Percentiles rank a stretch among this genome's conserved stretches.
phyloP scores from a whole-genome alignment of 2,329 filamentous ascomycete genomes.

The Aureobasidium sp. region DNA sequence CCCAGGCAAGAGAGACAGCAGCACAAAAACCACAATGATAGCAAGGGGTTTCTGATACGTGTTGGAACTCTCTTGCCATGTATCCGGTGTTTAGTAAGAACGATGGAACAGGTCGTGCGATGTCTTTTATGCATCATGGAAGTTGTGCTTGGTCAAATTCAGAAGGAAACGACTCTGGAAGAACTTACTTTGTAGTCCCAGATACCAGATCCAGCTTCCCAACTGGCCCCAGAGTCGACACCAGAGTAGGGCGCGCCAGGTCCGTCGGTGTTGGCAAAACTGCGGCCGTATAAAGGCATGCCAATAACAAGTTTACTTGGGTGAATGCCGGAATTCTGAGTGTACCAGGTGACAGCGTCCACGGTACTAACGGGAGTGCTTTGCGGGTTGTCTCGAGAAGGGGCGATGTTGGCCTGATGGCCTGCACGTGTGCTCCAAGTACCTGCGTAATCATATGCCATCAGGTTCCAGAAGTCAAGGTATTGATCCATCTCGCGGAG shows the following conservation, averaged over 20 bases:
- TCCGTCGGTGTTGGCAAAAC: constrained; percentile 73
- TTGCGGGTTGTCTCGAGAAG: constrained; percentile 48
- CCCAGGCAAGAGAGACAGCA: neutral
- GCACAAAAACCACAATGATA: neutral
- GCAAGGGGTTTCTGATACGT: constrained; percentile 1
- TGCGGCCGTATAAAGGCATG: constrained; percentile 86
- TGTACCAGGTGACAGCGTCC: constrained; percentile 65
- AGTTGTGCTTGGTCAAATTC: neutral
- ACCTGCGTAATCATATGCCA: constrained; percentile 57
- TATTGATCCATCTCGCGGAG: constrained; percentile 35
- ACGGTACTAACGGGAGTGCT: constrained; percentile 74
- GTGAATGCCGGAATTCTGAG: constrained; percentile 53
- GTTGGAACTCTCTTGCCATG: neutral
- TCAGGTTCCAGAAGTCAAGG: constrained; percentile 46
- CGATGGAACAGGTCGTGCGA: constrained; percentile 12
- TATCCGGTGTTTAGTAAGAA: constrained; percentile 15
- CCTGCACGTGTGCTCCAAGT: constrained; percentile 67
- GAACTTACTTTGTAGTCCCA: constrained; percentile 68
- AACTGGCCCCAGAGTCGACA: constrained; percentile 64
- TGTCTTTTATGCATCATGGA: constrained; percentile 15
- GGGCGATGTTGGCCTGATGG: constrained; percentile 75
- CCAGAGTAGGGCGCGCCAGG: constrained; percentile 63
- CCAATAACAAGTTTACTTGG: constrained; percentile 74
- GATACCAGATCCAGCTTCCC: constrained; percentile 64
- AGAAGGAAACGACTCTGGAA: neutral